Base-by-base conservation (phyloP, 192 early-diverging fungal genomes). In the Coemansia reversa region DNA sequence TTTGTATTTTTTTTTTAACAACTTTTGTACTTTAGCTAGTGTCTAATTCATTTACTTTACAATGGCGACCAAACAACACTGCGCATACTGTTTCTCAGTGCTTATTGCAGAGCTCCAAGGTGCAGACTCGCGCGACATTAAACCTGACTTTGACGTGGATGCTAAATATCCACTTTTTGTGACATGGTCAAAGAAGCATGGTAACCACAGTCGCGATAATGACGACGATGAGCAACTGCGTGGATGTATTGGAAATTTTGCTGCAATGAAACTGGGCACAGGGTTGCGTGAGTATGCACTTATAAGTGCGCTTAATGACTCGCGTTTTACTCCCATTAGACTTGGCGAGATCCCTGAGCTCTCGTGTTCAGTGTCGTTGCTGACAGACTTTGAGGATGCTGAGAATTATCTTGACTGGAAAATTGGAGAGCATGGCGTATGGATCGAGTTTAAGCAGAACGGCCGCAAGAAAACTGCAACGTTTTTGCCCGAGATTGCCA, bases 181-280 rank as follows among this genome's bases (percentile, higher is more conserved):
- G 24, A 73, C 79, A 25, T 82, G 79, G 79, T 55, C 64, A 51
- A 74, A 74, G 57, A 29, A 48, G 23, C 5, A 47, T 18, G 9
- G 24, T 1, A 42, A 51, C 39, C 45, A 60, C 35, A 59, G 29
- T 20, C 23, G n/a, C 24, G 42, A 78, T 33, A 86, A 75, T 7
- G n/a, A n/a, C n/a, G n/a, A n/a, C n/a, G 60, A 79, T n/a, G 55
- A 67, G 29, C 68, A 63, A 12, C 82, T 98, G 42, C 86, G 94
- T 28, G 96, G 96, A 14, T 98, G 95, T 72, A 97, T 98, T 39
- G 96, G 96, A 25, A 96, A 88, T 63, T 98, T 98, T 72, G 66
- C 80, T 3, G 65, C 94, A 7, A 67, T 89, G 81, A 67, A 82
- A 23, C 81, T 98, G 12, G 81, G 84, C 51, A 58, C 67, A 52